Percentiles rank a stretch among this genome's conserved stretches.
Evolutionary conservation across 345 rosid species (phyloP).

Genomic region (Citrus hindsii): DNA sequence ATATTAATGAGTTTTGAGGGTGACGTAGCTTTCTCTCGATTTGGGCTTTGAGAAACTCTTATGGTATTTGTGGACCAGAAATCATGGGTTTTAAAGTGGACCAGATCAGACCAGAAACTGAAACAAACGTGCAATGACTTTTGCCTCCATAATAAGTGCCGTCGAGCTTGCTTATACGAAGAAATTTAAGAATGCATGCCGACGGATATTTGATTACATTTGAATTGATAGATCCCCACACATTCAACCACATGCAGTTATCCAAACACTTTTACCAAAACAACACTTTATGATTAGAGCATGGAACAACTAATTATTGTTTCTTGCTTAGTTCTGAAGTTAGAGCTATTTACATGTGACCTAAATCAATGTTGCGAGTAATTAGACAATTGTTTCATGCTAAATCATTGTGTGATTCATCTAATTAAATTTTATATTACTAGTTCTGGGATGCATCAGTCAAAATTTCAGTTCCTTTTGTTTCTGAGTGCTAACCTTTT

Average conservation of each 20-base stretch:
- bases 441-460: not conserved
- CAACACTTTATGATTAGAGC: not conserved
- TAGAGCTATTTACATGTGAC: not conserved
- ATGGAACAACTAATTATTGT: slow-evolving; percentile 10
- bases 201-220: not conserved
- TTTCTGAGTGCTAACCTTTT: not conserved
- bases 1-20: too few species aligned
- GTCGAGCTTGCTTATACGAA: not conserved
- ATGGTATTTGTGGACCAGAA: too few species aligned
- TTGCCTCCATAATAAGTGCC: not conserved
- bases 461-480: not conserved
- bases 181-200: not conserved
- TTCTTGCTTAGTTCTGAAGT: slow-evolving; percentile 3
- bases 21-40: too few species aligned
- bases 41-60: too few species aligned
- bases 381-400: not conserved
- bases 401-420: not conserved
- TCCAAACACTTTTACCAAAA: not conserved
- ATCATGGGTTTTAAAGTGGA: not conserved
- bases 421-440: not conserved
- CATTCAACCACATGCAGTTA: not conserved
- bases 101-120: not conserved
- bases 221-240: not conserved
- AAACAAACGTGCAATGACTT: not conserved
- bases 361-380: not conserved